Percentiles rank a stretch among this genome's conserved stretches.
Evolutionary conservation across 2,329 filamentous ascomycete species (phyloP).

Genomic region (Aaosphaeria arxii): DNA sequence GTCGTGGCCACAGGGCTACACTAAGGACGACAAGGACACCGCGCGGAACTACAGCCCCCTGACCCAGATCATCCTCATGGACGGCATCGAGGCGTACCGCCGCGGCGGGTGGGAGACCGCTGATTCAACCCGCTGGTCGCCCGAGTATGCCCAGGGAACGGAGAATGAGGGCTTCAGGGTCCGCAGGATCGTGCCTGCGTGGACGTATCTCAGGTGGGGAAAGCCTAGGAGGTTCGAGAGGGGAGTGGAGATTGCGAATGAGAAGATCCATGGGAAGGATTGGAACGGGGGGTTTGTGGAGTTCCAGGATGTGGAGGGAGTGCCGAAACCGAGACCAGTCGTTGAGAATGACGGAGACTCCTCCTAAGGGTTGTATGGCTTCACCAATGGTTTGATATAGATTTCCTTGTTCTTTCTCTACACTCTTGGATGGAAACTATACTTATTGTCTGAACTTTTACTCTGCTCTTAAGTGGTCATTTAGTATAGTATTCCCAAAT

Average conservation of each 20-base stretch:
- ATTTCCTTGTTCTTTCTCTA: no score
- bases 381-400: no score
- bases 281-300: constrained; percentile 24
- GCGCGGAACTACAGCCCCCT: constrained; percentile 12
- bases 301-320: constrained; percentile 18
- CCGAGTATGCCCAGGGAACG: background rate
- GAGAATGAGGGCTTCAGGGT: constrained; percentile 9
- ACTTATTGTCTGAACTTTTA: no score
- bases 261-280: constrained; percentile 15
- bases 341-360: no score
- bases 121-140: background rate
- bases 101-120: constrained; percentile 23
- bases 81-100: constrained; percentile 20
- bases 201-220: constrained; percentile 28
- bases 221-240: constrained; percentile 6
- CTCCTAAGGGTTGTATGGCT: no score
- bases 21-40: constrained; percentile 8
- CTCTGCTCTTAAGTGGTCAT: no score
- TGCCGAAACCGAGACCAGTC: constrained; percentile 2
- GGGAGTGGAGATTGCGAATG: constrained; percentile 6
- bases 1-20: constrained; percentile 4
- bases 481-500: no score
- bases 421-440: no score
- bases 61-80: constrained; percentile 18
- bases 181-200: constrained; percentile 14